Conservation (phyloP, 2,329 filamentous ascomycete genomes). For the Fusarium caatingaense region DNA sequence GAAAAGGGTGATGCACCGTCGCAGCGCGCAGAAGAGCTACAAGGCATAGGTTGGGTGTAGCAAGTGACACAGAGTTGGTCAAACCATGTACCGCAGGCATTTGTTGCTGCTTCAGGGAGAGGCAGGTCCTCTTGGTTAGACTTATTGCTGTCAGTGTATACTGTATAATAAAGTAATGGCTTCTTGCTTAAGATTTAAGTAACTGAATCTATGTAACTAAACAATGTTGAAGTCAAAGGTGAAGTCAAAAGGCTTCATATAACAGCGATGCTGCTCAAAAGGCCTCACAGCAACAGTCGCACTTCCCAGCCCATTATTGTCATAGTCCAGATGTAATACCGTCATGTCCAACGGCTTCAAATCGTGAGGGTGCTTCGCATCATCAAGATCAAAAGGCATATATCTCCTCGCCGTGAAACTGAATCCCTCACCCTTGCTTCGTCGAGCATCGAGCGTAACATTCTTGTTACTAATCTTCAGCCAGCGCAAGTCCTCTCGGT, state of each 20-base stretch:
- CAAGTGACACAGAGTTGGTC: not conserved
- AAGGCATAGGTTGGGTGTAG: not conserved
- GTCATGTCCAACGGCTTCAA: constrained; percentile 24
- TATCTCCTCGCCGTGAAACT: constrained; percentile 19
- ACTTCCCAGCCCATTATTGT: constrained; percentile 17
- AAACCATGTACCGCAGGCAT: not conserved
- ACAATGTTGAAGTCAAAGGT: constrained; percentile 14
- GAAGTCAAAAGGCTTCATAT: constrained; percentile 17
- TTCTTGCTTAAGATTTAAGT: not conserved
- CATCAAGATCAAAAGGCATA: constrained; percentile 24
- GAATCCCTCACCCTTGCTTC: not conserved
- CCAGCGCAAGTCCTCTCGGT: constrained; percentile 9
- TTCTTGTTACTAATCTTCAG: constrained; percentile 12
- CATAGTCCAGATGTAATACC: constrained; percentile 20
- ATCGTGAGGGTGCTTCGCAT: constrained; percentile 20
- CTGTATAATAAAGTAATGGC: not conserved
- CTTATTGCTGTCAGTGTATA: not conserved
- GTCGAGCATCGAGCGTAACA: constrained; percentile 1
- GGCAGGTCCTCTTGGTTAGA: not conserved
- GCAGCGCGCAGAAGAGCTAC: not conserved
- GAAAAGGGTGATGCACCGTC: not conserved
- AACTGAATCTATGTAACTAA: not conserved
- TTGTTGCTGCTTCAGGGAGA: not conserved
- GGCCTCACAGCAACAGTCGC: constrained; percentile 18
- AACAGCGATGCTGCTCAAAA: constrained; percentile 28